Evolutionary conservation across 805 yeast species (phyloP), one percentile per base, ranked within the genome.

Genomic region (Barnettozyma vustinii): DNA sequence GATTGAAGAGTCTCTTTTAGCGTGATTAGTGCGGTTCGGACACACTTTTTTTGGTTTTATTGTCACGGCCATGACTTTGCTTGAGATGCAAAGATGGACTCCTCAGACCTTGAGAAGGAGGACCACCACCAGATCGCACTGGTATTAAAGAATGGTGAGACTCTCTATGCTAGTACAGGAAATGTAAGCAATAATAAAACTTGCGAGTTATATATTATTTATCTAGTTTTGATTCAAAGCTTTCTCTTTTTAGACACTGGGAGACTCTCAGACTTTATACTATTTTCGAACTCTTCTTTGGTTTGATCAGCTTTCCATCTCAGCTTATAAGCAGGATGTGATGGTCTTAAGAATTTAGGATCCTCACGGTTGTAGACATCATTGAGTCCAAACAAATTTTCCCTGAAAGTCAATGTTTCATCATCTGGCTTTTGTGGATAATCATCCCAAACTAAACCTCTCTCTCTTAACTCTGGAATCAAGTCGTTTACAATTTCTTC

Each of bases 351-450:
- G 23, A 48, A 51, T 25, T 47, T 40, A 32, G 42, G 43, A n/a
- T 44, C 49, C 19, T 42, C 27, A 12, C 9, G 18, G 26, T 35
- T 41, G 26, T 39, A 25, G 23, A 25, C 18, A 39, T 39, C 41
- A 39, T 39, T 20, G 18, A 39, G 16, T 19, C 41, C 41, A 19
- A 42, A 47, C 15, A 37, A 25, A 15, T 47, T 37, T 23, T 47
- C 86, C 85, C 49, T 71, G 61, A 76, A 85, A 74, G 10, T 73
- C 16, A 39, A 39, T 21, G 26, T 20, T 39, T 39, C 41, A 39
- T 25, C 7, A 39, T 39, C 25, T 39, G 23, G 27, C 26, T 39
- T 39, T 39, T 39, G 26, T 30, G 69, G 53, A 51, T 69, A 69
- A 44, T 69, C 72, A n/a, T 59, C 54, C 66, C 68, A 61, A 13